Conservation (phyloP, 805 yeast genomes). For the Saccharomycopsis oosterbeekiorum region DNA sequence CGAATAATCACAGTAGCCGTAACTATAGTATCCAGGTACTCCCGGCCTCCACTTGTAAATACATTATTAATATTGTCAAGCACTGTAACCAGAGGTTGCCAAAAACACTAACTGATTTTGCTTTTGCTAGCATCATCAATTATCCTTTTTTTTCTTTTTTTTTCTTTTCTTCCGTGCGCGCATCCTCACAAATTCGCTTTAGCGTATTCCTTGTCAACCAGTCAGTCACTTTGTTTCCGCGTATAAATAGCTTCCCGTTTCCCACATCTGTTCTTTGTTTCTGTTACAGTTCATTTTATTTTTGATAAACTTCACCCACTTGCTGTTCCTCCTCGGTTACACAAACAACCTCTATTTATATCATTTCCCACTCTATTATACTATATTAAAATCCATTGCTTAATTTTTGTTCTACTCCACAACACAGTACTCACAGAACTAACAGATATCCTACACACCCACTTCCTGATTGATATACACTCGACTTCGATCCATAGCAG, state of each 20-base stretch:
- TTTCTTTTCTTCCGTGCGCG: slow-evolving; percentile 1
- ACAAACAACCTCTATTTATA: too few species aligned
- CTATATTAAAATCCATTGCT: too few species aligned
- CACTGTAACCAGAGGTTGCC: too few species aligned
- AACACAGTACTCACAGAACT: too few species aligned
- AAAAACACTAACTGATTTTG: neutral
- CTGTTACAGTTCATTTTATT: neutral
- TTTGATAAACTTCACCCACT: neutral
- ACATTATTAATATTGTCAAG: too few species aligned
- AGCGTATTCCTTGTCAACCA: neutral
- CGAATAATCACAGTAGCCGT: too few species aligned
- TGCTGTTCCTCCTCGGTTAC: too few species aligned
- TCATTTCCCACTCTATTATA: too few species aligned
- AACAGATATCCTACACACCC: too few species aligned
- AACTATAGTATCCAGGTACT: neutral
- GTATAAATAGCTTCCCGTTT: neutral
- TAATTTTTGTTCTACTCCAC: too few species aligned
- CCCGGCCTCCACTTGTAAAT: neutral
- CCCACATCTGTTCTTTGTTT: neutral
- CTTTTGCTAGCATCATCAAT: neutral
- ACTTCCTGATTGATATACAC: too few species aligned
- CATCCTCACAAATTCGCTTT: neutral
- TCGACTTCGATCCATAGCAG: too few species aligned
- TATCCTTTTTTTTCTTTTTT: neutral
- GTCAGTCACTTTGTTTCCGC: neutral